Conservation (phyloP, 2,329 filamentous ascomycete genomes). For the Aspergillus quadrilineatus region DNA sequence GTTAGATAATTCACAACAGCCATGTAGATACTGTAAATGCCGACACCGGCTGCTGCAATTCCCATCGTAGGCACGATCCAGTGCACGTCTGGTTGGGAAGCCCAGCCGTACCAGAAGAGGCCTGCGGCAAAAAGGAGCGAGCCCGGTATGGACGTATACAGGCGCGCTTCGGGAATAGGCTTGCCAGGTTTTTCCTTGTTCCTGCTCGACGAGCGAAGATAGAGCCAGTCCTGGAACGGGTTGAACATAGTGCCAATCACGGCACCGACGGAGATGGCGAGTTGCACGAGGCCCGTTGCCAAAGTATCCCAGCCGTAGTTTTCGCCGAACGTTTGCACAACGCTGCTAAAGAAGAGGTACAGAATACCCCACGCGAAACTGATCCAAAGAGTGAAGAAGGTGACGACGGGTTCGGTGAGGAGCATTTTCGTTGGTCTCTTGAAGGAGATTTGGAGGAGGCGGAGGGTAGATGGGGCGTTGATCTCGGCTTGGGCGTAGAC, state of each 20-base stretch:
- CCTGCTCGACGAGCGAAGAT: slow-evolving; percentile 20
- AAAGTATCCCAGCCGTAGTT: slow-evolving; percentile 39
- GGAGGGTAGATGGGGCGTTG: slow-evolving; percentile 3
- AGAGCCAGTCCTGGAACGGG: slow-evolving; percentile 37
- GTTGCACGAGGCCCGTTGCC: slow-evolving; percentile 41
- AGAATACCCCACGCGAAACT: slow-evolving; percentile 47
- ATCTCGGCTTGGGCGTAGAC: slow-evolving; percentile 31
- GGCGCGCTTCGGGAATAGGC: slow-evolving; percentile 45
- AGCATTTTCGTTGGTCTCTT: slow-evolving; percentile 42
- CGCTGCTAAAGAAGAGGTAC: slow-evolving; percentile 44
- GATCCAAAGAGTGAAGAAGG: slow-evolving; percentile 47
- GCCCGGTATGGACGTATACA: slow-evolving; percentile 45
- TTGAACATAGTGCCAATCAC: slow-evolving; percentile 44
- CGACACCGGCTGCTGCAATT: slow-evolving; percentile 40
- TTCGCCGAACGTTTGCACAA: slow-evolving; percentile 41
- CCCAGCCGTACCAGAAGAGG: slow-evolving; percentile 41
- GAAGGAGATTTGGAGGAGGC: slow-evolving; percentile 38
- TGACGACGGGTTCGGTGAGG: slow-evolving; percentile 44
- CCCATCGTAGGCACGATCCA: slow-evolving; percentile 38
- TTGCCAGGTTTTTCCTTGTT: slow-evolving; percentile 39
- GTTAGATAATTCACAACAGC: slow-evolving; percentile 51
- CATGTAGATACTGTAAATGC: slow-evolving; percentile 47
- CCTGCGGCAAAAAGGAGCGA: slow-evolving; percentile 37
- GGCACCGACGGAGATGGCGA: slow-evolving; percentile 45
- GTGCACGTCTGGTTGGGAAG: slow-evolving; percentile 24